These are phyloP conservation scores for Penicillium alfredii DNA, from an alignment of 495 filamentous ascomycete species.

Conservation along the genomic window DNA sequence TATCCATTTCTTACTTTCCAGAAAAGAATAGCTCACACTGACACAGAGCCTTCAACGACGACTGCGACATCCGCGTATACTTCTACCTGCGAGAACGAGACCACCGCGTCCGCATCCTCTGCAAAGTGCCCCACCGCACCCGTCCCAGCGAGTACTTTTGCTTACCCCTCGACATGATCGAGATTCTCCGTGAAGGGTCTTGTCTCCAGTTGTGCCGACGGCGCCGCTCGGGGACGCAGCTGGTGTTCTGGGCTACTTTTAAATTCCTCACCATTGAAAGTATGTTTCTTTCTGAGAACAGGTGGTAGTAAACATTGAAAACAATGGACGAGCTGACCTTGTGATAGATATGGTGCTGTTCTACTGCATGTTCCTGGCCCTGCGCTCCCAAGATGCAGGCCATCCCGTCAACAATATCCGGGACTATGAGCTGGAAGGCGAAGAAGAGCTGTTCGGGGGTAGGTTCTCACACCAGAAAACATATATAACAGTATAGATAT, in stretches of 20 bases:
- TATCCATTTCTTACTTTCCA: no score
- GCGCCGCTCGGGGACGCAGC: conserved; percentile 33
- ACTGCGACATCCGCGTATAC: conserved; percentile 46
- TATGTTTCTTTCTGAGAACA: no score
- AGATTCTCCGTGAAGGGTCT: conserved; percentile 46
- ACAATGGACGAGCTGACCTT: no score
- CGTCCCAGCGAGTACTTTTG: conserved; percentile 40
- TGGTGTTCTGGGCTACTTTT: conserved; percentile 51
- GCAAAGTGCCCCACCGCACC: conserved; percentile 37
- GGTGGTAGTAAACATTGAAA: no score
- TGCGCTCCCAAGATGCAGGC: conserved; percentile 62
- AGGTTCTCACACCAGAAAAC: conserved; percentile 14
- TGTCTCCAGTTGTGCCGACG: conserved; percentile 51
- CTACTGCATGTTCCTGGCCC: conserved; percentile 66
- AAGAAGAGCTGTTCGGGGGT: conserved; percentile 70
- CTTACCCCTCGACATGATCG: conserved; percentile 47
- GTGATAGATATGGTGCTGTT: conserved; percentile 78
- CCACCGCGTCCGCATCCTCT: conserved; percentile 52
- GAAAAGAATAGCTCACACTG: no score
- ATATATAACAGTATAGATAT: background rate
- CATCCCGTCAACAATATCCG: conserved; percentile 44
- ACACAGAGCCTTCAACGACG: conserved; percentile 35
- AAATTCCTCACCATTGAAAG: conserved; percentile 55
- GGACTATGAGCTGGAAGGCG: conserved; percentile 57
- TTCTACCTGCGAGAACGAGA: conserved; percentile 52